phyloP scores from a whole-genome alignment of 169 alveolate genomes.

The Plasmodium sp. region DNA sequence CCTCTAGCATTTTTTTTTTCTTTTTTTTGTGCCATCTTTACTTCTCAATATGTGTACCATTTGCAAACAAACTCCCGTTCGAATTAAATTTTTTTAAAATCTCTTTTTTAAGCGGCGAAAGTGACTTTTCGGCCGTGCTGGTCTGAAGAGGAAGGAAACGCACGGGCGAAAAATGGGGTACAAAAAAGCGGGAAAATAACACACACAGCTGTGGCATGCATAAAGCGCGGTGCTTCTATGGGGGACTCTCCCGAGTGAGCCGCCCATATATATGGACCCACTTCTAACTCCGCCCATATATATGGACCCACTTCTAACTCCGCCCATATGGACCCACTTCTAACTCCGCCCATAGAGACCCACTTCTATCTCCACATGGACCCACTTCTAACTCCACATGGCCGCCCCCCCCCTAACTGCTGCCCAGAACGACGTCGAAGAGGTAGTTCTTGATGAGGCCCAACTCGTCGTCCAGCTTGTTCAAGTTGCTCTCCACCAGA shows the following conservation, averaged over 20 bases:
- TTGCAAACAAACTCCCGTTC: not conserved
- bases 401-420: not conserved
- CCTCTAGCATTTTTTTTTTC: not conserved
- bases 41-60: not conserved
- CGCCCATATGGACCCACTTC: too few species aligned
- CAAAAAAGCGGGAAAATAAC: not conserved
- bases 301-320: too few species aligned
- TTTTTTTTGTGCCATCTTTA: conserved; percentile 3
- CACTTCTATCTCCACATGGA: too few species aligned
- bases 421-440: conserved; percentile 1
- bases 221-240: not conserved
- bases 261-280: not conserved
- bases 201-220: not conserved
- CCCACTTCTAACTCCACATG: not conserved
- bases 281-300: too few species aligned
- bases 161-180: not conserved
- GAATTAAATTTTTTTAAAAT: not conserved
- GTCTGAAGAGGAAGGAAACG: not conserved
- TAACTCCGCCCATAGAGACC: too few species aligned
- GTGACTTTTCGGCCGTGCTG: not conserved
- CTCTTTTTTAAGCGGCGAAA: not conserved
- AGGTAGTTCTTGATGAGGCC: not conserved
- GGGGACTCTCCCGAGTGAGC: not conserved
- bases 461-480: conserved; percentile 12
- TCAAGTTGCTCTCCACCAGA: conserved; percentile 6